These are phyloP conservation scores for Exophiala sideris DNA, from an alignment of 2,329 filamentous ascomycete species.

Conservation along the genomic window DNA sequence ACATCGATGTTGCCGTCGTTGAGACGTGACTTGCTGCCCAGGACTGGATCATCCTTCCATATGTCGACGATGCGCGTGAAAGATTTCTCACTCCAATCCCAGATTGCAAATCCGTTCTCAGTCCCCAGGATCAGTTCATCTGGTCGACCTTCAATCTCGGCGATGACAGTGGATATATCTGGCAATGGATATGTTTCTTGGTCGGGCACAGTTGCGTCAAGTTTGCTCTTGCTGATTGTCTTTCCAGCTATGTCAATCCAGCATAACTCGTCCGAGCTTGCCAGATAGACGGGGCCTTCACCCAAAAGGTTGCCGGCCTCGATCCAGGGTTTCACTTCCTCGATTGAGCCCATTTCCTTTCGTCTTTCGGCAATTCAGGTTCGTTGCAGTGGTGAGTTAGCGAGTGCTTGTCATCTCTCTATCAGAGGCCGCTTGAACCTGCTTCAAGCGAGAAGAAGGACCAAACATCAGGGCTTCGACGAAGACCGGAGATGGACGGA, in stretches of 20 bases:
- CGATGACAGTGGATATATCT: background rate
- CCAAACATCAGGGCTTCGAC: background rate
- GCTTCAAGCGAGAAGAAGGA: too few species aligned
- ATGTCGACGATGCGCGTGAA: conserved; percentile 27
- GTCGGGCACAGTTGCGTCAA: background rate
- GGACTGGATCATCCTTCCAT: background rate
- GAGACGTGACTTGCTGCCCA: background rate
- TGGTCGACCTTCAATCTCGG: background rate
- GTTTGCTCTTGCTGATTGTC: background rate
- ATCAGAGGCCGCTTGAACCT: too few species aligned
- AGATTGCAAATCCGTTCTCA: background rate
- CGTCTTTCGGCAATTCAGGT: background rate
- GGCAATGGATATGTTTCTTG: background rate
- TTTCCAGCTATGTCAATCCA: background rate
- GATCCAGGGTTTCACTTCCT: background rate
- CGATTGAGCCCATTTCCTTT: background rate
- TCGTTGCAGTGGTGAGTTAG: background rate
- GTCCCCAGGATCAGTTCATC: background rate
- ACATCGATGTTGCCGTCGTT: background rate
- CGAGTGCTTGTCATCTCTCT: too few species aligned
- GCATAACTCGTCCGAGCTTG: background rate
- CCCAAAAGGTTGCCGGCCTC: background rate
- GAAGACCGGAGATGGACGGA: background rate
- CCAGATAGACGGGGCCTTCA: background rate
- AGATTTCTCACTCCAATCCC: conserved; percentile 28